Base-by-base conservation (phyloP, 148 eudicot species). In the Euryodendron excelsum region DNA sequence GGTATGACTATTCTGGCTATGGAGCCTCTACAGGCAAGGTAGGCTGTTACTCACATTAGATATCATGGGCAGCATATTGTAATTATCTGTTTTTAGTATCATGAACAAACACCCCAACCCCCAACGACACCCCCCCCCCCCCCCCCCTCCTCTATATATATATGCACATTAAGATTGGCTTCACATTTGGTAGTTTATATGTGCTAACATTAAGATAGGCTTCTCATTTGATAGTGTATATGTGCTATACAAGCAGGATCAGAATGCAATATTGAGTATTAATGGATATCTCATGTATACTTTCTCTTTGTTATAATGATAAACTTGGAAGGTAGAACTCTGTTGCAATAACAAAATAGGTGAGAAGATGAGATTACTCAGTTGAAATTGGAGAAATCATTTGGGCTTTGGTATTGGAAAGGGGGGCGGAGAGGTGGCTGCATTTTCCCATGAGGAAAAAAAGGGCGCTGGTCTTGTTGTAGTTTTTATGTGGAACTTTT, bases 1-100 rank as follows among this genome's bases (percentile, higher is more conserved):
- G 99, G 80, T 96, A 92, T 82, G 99, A 96, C 80, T 96, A 96
- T 83, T 91, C 99, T 52, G 99, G 99, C 71, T 96, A 96, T 79
- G 99, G 99, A 55, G 97, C 97, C 71, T 96, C 99, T 72, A 86
- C 95, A 37, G 99, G 98, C 77, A 90, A 88, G 98, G 99, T 96
- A 89, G 65, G 89, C 53, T 44, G 34, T 30, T 59, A 36, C 20
- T 58, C 31, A 34, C 44, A 18, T 59, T 73, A 12, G 48, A 34
- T n/a, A n/a, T n/a, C 44, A 73, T n/a, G 20, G 13, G 45, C 47
- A 33, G 12, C 63, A 21, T 70, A 36, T 56, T 37, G 8, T 74
- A 48, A 5, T 15, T 44, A 13, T 76, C 44, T 30, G 44, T 37
- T 62, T 39, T 20, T 18, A 17, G 28, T 58, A 25, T 20, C 30